A percentile compares a stretch with the other conserved stretches of the same genome.
Conservation (phyloP, 768 basidiomycete species). For the Lactarius trivialis region DNA sequence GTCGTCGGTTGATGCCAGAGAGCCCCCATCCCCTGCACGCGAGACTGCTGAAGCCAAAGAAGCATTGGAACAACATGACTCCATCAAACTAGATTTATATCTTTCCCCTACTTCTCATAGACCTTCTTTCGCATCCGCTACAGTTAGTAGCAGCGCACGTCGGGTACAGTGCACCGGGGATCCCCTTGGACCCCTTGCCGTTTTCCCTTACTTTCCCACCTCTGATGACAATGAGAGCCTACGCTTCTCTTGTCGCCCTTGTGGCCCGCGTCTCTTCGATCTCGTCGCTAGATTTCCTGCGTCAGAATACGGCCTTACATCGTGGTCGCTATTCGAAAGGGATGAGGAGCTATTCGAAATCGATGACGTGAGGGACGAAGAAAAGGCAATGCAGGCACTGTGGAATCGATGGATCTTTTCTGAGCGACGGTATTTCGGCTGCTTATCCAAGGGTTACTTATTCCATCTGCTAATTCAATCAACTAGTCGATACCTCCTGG, state of each 20-base stretch:
- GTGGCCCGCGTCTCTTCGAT: constrained; percentile 60
- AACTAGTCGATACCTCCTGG: constrained; percentile 8
- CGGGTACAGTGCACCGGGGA: background rate
- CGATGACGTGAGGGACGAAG: constrained; percentile 65
- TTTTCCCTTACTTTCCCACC: constrained; percentile 46
- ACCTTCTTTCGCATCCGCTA: background rate
- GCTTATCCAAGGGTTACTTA: background rate
- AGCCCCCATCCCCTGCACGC: background rate
- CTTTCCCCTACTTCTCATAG: background rate
- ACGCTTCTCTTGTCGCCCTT: constrained; percentile 58
- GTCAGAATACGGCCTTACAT: constrained; percentile 56
- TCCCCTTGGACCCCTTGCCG: constrained; percentile 37
- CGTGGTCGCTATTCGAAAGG: constrained; percentile 62
- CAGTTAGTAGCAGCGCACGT: background rate
- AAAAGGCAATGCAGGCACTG: constrained; percentile 72
- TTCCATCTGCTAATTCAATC: background rate
- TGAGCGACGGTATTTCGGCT: constrained; percentile 32
- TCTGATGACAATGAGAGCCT: constrained; percentile 30
- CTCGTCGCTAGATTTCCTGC: constrained; percentile 52
- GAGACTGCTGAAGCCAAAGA: background rate
- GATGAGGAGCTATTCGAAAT: constrained; percentile 74
- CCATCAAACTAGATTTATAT: background rate
- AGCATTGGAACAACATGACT: background rate
- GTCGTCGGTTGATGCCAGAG: background rate
- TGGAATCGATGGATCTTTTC: constrained; percentile 72